Evolutionary conservation across 2,329 filamentous ascomycete species (phyloP).

Genomic region (Exophiala phaeomuriformis): DNA sequence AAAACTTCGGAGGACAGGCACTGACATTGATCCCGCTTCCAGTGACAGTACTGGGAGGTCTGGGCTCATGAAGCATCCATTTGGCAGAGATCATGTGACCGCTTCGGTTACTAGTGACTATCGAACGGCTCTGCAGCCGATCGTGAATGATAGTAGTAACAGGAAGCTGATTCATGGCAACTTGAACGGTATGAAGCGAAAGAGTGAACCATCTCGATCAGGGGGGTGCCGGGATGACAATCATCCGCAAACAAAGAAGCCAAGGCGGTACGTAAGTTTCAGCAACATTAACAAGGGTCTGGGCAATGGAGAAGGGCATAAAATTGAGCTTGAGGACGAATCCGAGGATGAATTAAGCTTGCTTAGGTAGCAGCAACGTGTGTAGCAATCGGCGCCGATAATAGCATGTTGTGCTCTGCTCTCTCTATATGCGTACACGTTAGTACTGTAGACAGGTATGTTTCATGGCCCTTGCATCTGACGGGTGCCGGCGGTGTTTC

Average conservation of each 20-base stretch:
- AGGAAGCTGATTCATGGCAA: conserved; percentile 14
- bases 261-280: neutral
- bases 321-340: neutral
- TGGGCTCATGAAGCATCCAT: no score
- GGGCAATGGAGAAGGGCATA: neutral
- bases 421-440: neutral
- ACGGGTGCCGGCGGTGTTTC: neutral
- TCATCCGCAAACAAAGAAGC: conserved; percentile 9
- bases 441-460: neutral
- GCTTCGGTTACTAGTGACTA: neutral
- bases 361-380: conserved; percentile 1
- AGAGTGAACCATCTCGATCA: neutral
- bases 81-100: no score
- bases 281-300: neutral
- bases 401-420: neutral
- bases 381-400: neutral
- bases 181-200: conserved; percentile 10
- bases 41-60: neutral
- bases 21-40: neutral
- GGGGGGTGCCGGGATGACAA: conserved; percentile 7
- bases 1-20: neutral
- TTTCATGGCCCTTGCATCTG: conserved; percentile 15
- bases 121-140: neutral
- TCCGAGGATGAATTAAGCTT: conserved; percentile 19
- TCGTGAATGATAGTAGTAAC: neutral